Conservation (phyloP, 1,139 yeast species). For the Candida glucosophila region DNA sequence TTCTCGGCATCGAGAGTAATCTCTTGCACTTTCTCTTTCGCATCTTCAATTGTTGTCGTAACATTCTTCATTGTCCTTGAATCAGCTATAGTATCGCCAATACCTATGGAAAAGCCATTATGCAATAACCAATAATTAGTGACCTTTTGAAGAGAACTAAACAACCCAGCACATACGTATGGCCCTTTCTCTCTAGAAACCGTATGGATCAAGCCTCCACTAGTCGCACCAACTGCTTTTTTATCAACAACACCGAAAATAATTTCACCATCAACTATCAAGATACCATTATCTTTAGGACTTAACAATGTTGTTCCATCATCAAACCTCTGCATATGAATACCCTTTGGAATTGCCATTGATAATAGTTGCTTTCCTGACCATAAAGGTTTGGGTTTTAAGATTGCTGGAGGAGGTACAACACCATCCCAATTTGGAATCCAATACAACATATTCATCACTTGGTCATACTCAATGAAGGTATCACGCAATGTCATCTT, state of each 20-base stretch:
- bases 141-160: slow-evolving; percentile 89
- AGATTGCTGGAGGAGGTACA: slow-evolving; percentile 91
- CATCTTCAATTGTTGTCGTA: slow-evolving; percentile 86
- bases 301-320: slow-evolving; percentile 79
- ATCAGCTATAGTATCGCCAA: slow-evolving; percentile 99
- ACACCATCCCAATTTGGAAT: slow-evolving; percentile 99
- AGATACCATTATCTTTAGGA: slow-evolving; percentile 88
- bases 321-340: slow-evolving; percentile 86
- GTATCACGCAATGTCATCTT: slow-evolving; percentile 88
- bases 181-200: slow-evolving; percentile 98
- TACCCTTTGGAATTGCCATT: slow-evolving; percentile 91
- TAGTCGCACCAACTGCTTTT: slow-evolving; percentile 96
- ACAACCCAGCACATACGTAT: slow-evolving; percentile 76
- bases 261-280: slow-evolving; percentile 85
- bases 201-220: slow-evolving; percentile 95
- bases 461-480: slow-evolving; percentile 86
- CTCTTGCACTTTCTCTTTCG: slow-evolving; percentile 87
- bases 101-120: slow-evolving; percentile 97
- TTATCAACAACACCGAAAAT: slow-evolving; percentile 97
- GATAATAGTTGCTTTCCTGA: slow-evolving; percentile 93
- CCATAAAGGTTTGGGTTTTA: slow-evolving; percentile 96
- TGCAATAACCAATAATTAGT: slow-evolving; percentile 95
- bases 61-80: slow-evolving; percentile 90
- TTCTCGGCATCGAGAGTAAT: slow-evolving; percentile 88
- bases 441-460: slow-evolving; percentile 95